These are phyloP conservation scores for Pachyrhizus erosus DNA, from an alignment of 306 rosid species.

Conservation along the genomic window DNA sequence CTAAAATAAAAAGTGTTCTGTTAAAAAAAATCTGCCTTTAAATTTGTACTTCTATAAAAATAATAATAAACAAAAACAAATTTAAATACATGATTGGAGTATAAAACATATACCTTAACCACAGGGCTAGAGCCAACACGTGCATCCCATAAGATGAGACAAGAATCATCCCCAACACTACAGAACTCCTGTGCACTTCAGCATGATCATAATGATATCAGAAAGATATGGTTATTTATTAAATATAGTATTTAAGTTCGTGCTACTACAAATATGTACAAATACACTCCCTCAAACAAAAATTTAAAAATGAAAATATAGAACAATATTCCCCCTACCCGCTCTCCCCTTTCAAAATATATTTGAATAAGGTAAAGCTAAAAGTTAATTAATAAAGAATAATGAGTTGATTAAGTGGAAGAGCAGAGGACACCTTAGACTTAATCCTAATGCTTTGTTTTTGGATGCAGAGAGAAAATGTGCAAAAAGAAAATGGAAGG, in stretches of 20 bases:
- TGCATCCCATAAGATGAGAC: slow-evolving; percentile 99
- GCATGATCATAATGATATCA: slow-evolving; percentile 50
- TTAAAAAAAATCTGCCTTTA: slow-evolving; percentile 8
- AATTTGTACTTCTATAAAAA: not conserved
- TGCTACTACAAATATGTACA: slow-evolving; percentile 16
- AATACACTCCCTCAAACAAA: slow-evolving; percentile 21
- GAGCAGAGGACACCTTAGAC: not conserved
- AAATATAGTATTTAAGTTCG: slow-evolving; percentile 6
- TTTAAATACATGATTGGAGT: not conserved
- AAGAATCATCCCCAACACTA: slow-evolving; percentile 98
- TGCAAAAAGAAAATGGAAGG: not conserved
- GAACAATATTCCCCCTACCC: slow-evolving; percentile 8
- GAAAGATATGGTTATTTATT: slow-evolving; percentile 22
- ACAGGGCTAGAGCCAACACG: slow-evolving; percentile 87
- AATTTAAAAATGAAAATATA: not conserved
- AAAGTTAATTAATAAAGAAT: slow-evolving; percentile 1
- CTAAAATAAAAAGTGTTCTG: not conserved
- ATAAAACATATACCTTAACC: slow-evolving; percentile 67
- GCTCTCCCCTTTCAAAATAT: not conserved
- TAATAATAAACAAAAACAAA: slow-evolving; percentile 19
- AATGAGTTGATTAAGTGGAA: slow-evolving; percentile 13
- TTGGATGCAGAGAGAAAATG: not conserved
- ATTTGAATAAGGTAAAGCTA: not conserved
- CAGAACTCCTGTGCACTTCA: slow-evolving; percentile 98
- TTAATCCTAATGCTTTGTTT: slow-evolving; percentile 1